phyloP scores from a whole-genome alignment of 257 asterid genomes.

The Solanum rostratum region DNA sequence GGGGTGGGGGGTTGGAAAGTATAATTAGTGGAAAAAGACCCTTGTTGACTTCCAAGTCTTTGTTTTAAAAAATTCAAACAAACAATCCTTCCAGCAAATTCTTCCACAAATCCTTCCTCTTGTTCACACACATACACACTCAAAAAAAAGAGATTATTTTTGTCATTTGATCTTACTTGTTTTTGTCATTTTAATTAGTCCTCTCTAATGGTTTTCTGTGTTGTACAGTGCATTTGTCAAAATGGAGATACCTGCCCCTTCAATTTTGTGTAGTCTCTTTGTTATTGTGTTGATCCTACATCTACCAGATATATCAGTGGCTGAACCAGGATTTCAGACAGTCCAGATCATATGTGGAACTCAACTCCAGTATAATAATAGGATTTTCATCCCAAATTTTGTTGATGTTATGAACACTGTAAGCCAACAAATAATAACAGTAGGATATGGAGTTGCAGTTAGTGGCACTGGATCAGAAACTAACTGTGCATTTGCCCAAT shows the following conservation, averaged over 20 bases:
- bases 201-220: not conserved
- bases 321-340: constrained; percentile 8
- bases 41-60: not conserved
- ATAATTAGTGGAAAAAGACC: not conserved
- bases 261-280: not conserved
- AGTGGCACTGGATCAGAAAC: constrained; percentile 1
- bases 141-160: rapidly evolving
- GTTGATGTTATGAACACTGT: not conserved
- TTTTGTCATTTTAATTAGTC: not conserved
- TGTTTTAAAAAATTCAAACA: not conserved
- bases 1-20: not conserved
- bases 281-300: not conserved
- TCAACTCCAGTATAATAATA: too few relatives aligned
- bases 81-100: not conserved
- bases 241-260: not conserved
- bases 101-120: not conserved
- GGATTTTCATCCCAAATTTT: not conserved
- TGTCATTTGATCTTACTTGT: too few relatives aligned
- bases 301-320: not conserved
- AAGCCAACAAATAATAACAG: not conserved
- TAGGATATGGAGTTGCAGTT: constrained; percentile 2
- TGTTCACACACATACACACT: not conserved
- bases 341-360: constrained; percentile 2
- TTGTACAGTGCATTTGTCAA: not conserved
- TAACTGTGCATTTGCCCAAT: constrained; percentile 8